Conservation (phyloP, 75 land plant species). For the Sequoia sempervirens region DNA sequence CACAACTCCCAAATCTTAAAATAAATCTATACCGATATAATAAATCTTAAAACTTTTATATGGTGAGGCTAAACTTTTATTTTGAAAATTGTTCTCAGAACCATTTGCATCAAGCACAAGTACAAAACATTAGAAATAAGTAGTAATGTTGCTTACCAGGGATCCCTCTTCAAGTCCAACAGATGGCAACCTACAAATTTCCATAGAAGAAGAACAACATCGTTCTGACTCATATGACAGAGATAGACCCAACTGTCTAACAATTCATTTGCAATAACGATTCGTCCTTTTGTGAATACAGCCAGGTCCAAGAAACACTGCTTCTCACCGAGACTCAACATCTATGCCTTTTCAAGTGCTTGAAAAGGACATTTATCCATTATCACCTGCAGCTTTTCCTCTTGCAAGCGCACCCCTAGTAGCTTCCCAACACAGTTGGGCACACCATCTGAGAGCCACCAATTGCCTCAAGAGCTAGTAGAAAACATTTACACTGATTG, state of each 20-base stretch:
- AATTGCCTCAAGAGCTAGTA: neutral
- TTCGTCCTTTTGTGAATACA: neutral
- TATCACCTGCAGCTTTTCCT: neutral
- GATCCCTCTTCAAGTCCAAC: neutral
- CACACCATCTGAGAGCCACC: neutral
- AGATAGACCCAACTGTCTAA: neutral
- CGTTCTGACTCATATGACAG: neutral
- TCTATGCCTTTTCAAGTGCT: neutral
- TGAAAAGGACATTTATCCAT: neutral
- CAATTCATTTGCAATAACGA: neutral
- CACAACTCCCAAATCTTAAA: no score
- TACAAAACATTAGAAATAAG: neutral
- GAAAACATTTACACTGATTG: neutral
- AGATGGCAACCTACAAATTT: neutral
- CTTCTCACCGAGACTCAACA: neutral
- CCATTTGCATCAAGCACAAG: neutral
- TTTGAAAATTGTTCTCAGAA: no score
- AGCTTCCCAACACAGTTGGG: neutral
- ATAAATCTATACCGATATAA: no score
- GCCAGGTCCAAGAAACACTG: slow-evolving; percentile 2
- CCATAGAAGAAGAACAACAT: neutral
- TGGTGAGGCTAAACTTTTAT: no score
- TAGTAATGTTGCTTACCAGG: neutral
- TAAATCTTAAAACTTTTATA: no score
- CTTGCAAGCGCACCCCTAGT: neutral